phyloP scores from a whole-genome alignment of 2,329 filamentous ascomycete genomes.

The Rutstroemia sp. region DNA sequence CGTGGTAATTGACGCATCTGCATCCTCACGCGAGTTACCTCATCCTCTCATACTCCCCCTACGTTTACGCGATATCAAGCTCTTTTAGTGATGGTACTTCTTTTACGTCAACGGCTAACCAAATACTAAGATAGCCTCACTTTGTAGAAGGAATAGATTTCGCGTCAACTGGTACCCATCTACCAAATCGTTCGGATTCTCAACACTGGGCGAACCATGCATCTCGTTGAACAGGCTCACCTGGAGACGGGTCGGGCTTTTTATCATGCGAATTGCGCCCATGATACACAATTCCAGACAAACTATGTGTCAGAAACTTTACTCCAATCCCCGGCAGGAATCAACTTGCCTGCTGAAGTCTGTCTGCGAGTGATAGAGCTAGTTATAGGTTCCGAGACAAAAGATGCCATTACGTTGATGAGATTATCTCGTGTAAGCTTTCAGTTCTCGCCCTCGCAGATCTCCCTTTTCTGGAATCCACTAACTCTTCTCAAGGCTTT shows the following conservation, averaged over 20 bases:
- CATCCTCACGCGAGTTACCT: too few relatives aligned
- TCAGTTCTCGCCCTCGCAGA: neutral
- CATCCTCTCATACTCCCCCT: too few relatives aligned
- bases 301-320: neutral
- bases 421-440: constrained; percentile 3
- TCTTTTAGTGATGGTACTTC: too few relatives aligned
- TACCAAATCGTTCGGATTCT: too few relatives aligned
- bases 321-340: neutral
- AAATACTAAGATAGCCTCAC: too few relatives aligned
- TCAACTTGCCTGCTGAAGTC: neutral
- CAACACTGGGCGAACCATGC: too few relatives aligned
- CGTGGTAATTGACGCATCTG: too few relatives aligned
- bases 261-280: neutral
- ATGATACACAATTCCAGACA: neutral
- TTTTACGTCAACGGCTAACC: too few relatives aligned
- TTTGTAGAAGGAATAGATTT: too few relatives aligned
- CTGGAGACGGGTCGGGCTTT: neutral
- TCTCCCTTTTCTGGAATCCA: neutral
- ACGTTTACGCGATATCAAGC: too few relatives aligned
- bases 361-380: constrained; percentile 2
- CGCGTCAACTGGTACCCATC: too few relatives aligned
- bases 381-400: neutral
- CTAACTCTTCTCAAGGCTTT: constrained; percentile 4
- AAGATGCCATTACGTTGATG: neutral
- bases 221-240: too few relatives aligned